phyloP scores from a whole-genome alignment of 1,139 yeast species.

The Petasospora fabianii region DNA sequence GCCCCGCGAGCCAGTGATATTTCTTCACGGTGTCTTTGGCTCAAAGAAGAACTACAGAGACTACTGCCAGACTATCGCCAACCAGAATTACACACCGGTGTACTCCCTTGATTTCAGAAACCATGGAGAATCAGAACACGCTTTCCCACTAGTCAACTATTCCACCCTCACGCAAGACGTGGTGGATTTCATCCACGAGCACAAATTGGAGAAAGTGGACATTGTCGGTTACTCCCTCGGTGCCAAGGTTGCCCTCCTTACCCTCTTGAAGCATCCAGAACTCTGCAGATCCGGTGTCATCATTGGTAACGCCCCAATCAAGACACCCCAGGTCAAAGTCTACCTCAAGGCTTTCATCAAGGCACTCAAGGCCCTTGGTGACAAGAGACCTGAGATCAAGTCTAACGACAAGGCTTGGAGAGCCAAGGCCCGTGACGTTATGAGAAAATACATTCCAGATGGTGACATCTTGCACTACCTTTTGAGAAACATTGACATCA shows the following conservation, averaged over 20 bases:
- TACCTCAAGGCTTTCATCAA: constrained; percentile 24
- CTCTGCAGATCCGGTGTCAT: constrained; percentile 37
- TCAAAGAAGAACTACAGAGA: constrained; percentile 38
- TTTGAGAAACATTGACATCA: constrained; percentile 23
- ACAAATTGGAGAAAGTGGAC: constrained; percentile 31
- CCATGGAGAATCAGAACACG: constrained; percentile 44
- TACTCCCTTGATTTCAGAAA: constrained; percentile 45
- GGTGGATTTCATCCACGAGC: constrained; percentile 31
- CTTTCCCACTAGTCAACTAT: constrained; percentile 38
- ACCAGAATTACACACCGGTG: constrained; percentile 32
- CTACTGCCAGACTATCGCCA: constrained; percentile 36
- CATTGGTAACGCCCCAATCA: constrained; percentile 45
- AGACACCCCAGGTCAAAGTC: constrained; percentile 24
- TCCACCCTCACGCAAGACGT: constrained; percentile 40
- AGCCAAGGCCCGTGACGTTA: constrained; percentile 25
- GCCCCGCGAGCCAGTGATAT: constrained; percentile 34
- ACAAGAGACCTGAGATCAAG: constrained; percentile 17
- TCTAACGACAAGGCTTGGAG: constrained; percentile 31
- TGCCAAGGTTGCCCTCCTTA: constrained; percentile 47
- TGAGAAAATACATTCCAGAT: constrained; percentile 27
- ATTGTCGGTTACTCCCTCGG: constrained; percentile 53
- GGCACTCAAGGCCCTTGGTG: constrained; percentile 22
- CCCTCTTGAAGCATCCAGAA: constrained; percentile 38
- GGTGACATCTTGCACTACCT: constrained; percentile 30
- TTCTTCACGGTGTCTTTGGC: constrained; percentile 50